phyloP scores from a whole-genome alignment of 1,139 yeast species.

The Hansenula lynferdii region DNA sequence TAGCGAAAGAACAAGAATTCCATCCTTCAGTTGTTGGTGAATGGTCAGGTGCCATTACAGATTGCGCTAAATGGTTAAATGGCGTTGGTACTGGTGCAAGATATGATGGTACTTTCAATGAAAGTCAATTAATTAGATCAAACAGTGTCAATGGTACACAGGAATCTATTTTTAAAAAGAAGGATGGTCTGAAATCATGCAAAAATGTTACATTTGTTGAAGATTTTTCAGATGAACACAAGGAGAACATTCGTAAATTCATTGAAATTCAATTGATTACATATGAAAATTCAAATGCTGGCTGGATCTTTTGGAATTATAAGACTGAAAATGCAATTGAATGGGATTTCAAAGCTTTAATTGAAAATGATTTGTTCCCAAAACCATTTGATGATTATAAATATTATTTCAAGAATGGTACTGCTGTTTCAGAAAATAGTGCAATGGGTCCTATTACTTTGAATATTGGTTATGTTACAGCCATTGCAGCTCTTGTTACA shows the following conservation, averaged over 20 bases:
- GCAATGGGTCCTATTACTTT: too few species aligned
- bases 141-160: constrained; percentile 8
- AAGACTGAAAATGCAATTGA: constrained; percentile 58
- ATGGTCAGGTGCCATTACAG: constrained; percentile 62
- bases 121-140: constrained; percentile 24
- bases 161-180: not conserved
- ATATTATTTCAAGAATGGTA: constrained; percentile 25
- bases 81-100: constrained; percentile 58
- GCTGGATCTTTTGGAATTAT: constrained; percentile 71
- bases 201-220: constrained; percentile 25
- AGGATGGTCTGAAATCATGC: constrained; percentile 27
- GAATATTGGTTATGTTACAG: too few species aligned
- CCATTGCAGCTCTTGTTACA: too few species aligned
- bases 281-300: constrained; percentile 36
- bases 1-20: constrained; percentile 30
- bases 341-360: constrained; percentile 57
- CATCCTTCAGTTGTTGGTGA: constrained; percentile 59
- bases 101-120: constrained; percentile 43
- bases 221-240: constrained; percentile 30
- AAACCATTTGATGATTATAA: constrained; percentile 44
- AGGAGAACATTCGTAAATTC: constrained; percentile 36
- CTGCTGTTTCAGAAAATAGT: constrained; percentile 1
- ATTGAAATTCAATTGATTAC: constrained; percentile 48
- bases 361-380: constrained; percentile 49
- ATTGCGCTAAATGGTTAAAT: constrained; percentile 62